Evolutionary conservation across 2,329 filamentous ascomycete species (phyloP).

Genomic region (Alternaria sp.): DNA sequence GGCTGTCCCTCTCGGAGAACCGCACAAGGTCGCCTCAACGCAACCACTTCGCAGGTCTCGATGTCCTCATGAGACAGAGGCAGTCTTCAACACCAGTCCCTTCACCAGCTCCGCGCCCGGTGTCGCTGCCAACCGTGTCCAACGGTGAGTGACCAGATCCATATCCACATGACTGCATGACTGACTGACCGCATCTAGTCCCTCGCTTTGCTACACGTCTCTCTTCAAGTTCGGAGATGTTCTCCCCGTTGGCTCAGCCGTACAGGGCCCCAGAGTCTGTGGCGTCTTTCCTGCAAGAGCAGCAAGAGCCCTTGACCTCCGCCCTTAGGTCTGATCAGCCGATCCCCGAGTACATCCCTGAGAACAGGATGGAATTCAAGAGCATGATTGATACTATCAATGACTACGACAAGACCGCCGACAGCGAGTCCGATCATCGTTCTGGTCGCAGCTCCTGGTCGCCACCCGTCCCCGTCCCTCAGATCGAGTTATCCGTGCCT

Average conservation of each 20-base stretch:
- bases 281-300: slow-evolving; percentile 8
- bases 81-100: slow-evolving; percentile 12
- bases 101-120: background rate
- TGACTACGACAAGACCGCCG: background rate
- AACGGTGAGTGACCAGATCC: slow-evolving; percentile 4
- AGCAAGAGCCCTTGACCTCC: slow-evolving; percentile 4
- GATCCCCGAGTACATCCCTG: background rate
- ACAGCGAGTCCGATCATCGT: background rate
- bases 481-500: background rate
- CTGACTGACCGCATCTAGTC: slow-evolving; percentile 7
- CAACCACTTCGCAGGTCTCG: slow-evolving; percentile 28
- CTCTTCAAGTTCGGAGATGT: background rate
- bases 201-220: slow-evolving; percentile 4
- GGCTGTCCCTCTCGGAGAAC: background rate
- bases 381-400: background rate
- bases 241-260: slow-evolving; percentile 9
- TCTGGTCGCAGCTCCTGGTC: background rate
- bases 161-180: background rate
- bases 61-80: slow-evolving; percentile 26
- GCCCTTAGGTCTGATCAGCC: background rate
- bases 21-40: background rate
- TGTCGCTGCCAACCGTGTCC: background rate
- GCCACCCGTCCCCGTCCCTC: background rate
- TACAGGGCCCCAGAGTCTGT: slow-evolving; percentile 8
- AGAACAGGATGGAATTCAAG: slow-evolving; percentile 6